A percentile compares a stretch with the other conserved stretches of the same genome.
phyloP scores from a whole-genome alignment of 805 yeast species.

The Hanseniaspora jakobsenii region DNA sequence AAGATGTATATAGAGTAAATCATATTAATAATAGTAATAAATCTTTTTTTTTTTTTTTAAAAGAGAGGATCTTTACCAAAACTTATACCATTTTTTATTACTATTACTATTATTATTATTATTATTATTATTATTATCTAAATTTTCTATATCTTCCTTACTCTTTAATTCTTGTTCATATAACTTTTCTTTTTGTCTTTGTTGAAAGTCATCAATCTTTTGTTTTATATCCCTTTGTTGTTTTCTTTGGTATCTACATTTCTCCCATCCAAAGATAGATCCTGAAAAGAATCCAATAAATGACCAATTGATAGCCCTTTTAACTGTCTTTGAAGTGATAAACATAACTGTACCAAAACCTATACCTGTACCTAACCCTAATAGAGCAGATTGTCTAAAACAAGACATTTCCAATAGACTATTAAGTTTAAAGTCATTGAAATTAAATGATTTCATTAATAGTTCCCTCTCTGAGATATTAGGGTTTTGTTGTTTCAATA shows the following conservation, averaged over 20 bases:
- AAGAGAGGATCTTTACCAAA: no score
- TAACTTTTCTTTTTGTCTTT: conserved; percentile 44
- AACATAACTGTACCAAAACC: conserved; percentile 59
- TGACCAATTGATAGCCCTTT: conserved; percentile 67
- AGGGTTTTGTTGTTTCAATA: conserved; percentile 19
- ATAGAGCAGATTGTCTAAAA: conserved; percentile 63
- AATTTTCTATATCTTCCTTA: conserved; percentile 21
- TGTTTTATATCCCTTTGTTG: conserved; percentile 53
- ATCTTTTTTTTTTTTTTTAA: no score
- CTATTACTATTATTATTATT: not conserved
- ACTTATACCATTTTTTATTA: conserved; percentile 24
- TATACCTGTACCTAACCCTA: conserved; percentile 63
- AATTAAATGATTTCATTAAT: conserved; percentile 16
- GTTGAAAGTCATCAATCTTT: no score
- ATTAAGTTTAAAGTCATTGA: conserved; percentile 41
- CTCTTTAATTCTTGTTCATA: conserved; percentile 28
- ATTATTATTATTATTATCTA: conserved; percentile 11
- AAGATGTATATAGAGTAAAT: no score
- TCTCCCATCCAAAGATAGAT: conserved; percentile 81
- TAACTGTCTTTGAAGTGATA: conserved; percentile 49
- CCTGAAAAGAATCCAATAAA: conserved; percentile 71
- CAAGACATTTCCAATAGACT: conserved; percentile 56
- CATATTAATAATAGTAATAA: no score
- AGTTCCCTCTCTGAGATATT: conserved; percentile 22
- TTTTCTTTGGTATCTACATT: conserved; percentile 63